Conservation (phyloP, 257 asterid species). For the Fraxinus anomala region DNA sequence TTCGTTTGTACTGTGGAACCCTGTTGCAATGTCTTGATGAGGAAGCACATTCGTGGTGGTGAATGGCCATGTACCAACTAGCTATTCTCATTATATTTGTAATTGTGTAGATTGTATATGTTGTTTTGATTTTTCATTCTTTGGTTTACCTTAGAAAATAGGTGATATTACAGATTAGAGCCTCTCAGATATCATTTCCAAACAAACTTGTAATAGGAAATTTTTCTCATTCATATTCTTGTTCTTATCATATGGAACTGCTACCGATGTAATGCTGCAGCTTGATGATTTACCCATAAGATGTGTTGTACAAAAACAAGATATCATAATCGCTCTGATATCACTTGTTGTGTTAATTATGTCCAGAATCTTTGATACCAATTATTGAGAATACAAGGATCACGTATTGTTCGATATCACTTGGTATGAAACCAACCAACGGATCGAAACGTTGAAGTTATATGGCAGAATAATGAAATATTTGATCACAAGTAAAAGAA, state of each 20-base stretch:
- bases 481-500: too few relatives aligned
- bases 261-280: too few relatives aligned
- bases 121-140: conserved; percentile 26
- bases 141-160: conserved; percentile 21
- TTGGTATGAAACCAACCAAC: too few relatives aligned
- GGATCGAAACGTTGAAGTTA: too few relatives aligned
- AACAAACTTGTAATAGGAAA: background rate
- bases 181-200: background rate
- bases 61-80: background rate
- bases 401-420: too few relatives aligned
- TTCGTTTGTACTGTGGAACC: background rate
- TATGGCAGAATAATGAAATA: too few relatives aligned
- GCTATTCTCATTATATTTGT: conserved; percentile 17
- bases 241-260: background rate
- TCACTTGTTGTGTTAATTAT: too few relatives aligned
- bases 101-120: conserved; percentile 24
- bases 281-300: too few relatives aligned
- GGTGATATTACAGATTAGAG: conserved; percentile 24
- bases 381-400: too few relatives aligned
- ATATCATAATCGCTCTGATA: too few relatives aligned
- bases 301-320: too few relatives aligned
- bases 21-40: background rate
- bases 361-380: too few relatives aligned
- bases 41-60: background rate
- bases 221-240: background rate